A percentile compares a stretch with the other conserved stretches of the same genome.
These are phyloP conservation scores for Takashimella tepidaria DNA, from an alignment of 1,284 basidiomycete genomes.

Conservation along the genomic window DNA sequence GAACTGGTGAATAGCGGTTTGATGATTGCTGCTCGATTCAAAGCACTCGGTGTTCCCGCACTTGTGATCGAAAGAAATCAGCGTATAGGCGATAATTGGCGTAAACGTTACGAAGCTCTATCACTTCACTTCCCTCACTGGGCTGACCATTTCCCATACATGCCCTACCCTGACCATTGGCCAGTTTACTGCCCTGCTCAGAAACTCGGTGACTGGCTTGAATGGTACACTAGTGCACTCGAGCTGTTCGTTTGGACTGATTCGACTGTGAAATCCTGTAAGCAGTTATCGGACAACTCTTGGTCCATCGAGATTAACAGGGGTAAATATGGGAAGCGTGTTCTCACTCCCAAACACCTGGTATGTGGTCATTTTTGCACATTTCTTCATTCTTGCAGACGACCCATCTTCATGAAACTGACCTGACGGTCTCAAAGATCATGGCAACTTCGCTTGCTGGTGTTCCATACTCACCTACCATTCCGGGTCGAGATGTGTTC, in stretches of 20 bases:
- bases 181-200: slow-evolving; percentile 58
- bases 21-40: slow-evolving; percentile 45
- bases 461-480: slow-evolving; percentile 16
- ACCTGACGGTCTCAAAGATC: slow-evolving; percentile 6
- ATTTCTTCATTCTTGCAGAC: too few species aligned
- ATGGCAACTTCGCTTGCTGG: slow-evolving; percentile 32
- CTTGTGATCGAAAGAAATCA: slow-evolving; percentile 46
- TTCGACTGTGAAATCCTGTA: slow-evolving; percentile 49
- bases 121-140: slow-evolving; percentile 61
- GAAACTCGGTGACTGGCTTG: slow-evolving; percentile 35
- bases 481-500: slow-evolving; percentile 49
- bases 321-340: slow-evolving; percentile 46
- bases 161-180: slow-evolving; percentile 52
- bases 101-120: slow-evolving; percentile 56
- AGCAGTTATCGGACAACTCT: slow-evolving; percentile 48
- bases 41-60: slow-evolving; percentile 42
- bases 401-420: too few species aligned
- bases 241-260: slow-evolving; percentile 45
- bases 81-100: slow-evolving; percentile 48
- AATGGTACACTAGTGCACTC: slow-evolving; percentile 34
- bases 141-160: slow-evolving; percentile 50
- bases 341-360: slow-evolving; percentile 50
- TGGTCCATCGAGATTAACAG: slow-evolving; percentile 55
- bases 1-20: slow-evolving; percentile 36
- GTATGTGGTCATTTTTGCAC: slow-evolving; percentile 1